Base-by-base conservation (phyloP, 768 basidiomycete species). In the Kwoniella bestiolae region DNA sequence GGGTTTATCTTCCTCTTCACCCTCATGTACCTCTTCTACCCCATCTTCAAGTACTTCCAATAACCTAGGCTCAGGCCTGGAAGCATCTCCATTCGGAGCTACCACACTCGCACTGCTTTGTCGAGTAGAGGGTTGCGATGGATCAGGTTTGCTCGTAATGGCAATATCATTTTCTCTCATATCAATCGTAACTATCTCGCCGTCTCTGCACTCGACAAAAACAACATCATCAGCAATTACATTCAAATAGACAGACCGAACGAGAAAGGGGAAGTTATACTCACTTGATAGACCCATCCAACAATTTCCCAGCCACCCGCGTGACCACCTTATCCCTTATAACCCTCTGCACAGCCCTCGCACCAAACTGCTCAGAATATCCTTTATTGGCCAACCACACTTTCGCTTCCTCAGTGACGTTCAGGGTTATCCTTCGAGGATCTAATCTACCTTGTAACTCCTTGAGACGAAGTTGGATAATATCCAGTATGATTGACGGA, bases 301-400 rank as follows among this genome's bases (percentile, higher is more conserved):
- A 81, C 73, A 95, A 73, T 77, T 90, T 90, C 78, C 87, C 87
- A 0, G 93, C 92, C 21, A 95, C 83, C 25, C 89, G 90, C 83
- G 91, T 91, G 47, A 92, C 80, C 9, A 96, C 89, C 71, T 90
- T 87, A 56, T 88, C 89, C 56, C 91, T 84, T 3, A 95, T 90
- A 21, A 93, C 87, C n/a, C 93, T 83, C 7, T 91, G 91, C 60
- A 95, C 91, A 5, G 91, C 90, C 32, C 93, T 85, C 0, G 93
- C 93, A 25, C 93, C 93, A 78, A 94, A 94, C 26, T 88, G 80
- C 50, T 91, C 87, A 3, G 91, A 93, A 78, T 91, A 94, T 0
- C 93, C 93, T 50, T 87, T 85, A 63, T 85, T 75, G 0, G 88
- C 90, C 3, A 96, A 84, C 89, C 89, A 91, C 3, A 85, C 82